phyloP scores from a whole-genome alignment of 768 basidiomycete genomes.

The Bullera alba region DNA sequence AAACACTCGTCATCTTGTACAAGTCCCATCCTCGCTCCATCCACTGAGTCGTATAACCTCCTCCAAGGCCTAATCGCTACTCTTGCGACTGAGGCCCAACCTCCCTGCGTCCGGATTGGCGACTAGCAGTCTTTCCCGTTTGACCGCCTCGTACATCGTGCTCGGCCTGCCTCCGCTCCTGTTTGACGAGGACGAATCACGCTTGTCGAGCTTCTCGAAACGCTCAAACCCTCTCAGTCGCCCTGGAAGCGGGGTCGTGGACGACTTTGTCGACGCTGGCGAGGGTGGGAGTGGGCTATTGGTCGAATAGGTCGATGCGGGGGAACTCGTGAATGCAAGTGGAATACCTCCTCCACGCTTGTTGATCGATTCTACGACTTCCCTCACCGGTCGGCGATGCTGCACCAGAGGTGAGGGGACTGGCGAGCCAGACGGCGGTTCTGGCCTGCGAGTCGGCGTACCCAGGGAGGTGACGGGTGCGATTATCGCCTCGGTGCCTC shows the following conservation, averaged over 20 bases:
- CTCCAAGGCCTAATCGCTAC: too few relatives aligned
- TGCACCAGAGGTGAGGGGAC: conserved; percentile 11
- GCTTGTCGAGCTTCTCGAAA: neutral
- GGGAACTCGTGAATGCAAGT: conserved; percentile 12
- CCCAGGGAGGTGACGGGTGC: too few relatives aligned
- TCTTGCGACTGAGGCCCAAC: too few relatives aligned
- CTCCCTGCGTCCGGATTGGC: conserved; percentile 32
- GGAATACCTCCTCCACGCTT: conserved; percentile 16
- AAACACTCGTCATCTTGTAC: too few relatives aligned
- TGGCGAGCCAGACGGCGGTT: conserved; percentile 13
- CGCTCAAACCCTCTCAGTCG: neutral
- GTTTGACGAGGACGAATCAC: neutral
- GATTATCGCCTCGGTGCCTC: too few relatives aligned
- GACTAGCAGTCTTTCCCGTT: conserved; percentile 13
- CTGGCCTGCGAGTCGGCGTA: too few relatives aligned
- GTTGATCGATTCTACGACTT: conserved; percentile 37
- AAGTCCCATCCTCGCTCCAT: too few relatives aligned
- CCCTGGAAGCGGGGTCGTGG: neutral
- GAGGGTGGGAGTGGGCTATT: neutral
- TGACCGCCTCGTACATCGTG: conserved; percentile 25
- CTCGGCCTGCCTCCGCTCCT: neutral
- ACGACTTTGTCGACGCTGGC: neutral
- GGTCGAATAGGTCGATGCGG: conserved; percentile 18
- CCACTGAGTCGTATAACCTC: too few relatives aligned
- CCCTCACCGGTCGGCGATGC: conserved; percentile 28